These are phyloP conservation scores for Pythium insidiosum DNA, from an alignment of 352 stramenopile genomes.

Conservation along the genomic window DNA sequence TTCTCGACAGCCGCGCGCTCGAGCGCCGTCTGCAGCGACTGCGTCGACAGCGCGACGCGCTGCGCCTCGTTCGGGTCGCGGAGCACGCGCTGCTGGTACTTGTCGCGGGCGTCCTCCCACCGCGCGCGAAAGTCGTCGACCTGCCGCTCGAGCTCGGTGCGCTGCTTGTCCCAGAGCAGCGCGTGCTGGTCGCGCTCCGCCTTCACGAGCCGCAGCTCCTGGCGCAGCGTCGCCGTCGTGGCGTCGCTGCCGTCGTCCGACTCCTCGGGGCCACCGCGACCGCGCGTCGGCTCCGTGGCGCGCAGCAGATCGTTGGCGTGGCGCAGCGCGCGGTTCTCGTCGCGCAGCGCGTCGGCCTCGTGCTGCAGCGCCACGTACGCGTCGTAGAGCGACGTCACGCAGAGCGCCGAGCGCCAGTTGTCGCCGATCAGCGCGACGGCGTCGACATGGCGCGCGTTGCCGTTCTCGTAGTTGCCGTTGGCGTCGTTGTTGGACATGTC, in stretches of 20 bases:
- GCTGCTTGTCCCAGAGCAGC: conserved; percentile 23
- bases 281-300: background rate
- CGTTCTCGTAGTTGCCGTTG: background rate
- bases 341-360: conserved; percentile 34
- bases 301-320: conserved; percentile 24
- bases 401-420: conserved; percentile 69
- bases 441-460: no score
- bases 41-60: conserved; percentile 34
- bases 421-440: no score
- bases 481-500: conserved; percentile 14
- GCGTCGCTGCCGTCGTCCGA: conserved; percentile 15
- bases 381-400: conserved; percentile 70
- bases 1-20: conserved; percentile 52
- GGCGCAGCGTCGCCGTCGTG: conserved; percentile 7
- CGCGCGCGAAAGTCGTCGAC: conserved; percentile 18
- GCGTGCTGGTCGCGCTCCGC: conserved; percentile 38
- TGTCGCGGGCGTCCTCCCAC: conserved; percentile 29
- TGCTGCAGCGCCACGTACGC: conserved; percentile 56
- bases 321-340: conserved; percentile 17
- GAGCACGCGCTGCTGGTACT: conserved; percentile 42
- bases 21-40: conserved; percentile 49
- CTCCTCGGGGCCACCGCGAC: background rate
- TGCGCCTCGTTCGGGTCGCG: conserved; percentile 49
- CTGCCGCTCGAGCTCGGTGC: conserved; percentile 25
- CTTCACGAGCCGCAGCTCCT: conserved; percentile 43